A percentile compares a stretch with the other conserved stretches of the same genome.
phyloP scores from a whole-genome alignment of 2,329 filamentous ascomycete genomes.

The Penicillium sp. region DNA sequence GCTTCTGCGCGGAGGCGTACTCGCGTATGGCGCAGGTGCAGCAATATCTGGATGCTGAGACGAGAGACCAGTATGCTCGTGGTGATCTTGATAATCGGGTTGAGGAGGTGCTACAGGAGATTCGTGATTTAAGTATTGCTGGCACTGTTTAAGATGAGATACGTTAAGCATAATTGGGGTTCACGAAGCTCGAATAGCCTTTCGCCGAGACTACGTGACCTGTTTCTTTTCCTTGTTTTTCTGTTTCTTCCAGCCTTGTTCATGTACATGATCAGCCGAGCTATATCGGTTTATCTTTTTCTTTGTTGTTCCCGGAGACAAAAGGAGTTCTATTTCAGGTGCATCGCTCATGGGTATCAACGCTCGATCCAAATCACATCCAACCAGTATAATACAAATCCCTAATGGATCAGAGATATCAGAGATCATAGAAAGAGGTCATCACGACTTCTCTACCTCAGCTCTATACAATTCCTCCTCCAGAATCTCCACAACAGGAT shows the following conservation, averaged over 20 bases:
- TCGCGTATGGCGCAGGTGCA: slow-evolving; percentile 98
- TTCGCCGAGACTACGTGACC: neutral
- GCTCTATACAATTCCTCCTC: slow-evolving; percentile 46
- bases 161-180: neutral
- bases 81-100: slow-evolving; percentile 89
- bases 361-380: slow-evolving; percentile 4
- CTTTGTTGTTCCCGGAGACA: neutral
- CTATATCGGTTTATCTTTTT: neutral
- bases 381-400: slow-evolving; percentile 1
- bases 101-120: slow-evolving; percentile 95
- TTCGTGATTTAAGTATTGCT: slow-evolving; percentile 90
- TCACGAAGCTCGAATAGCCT: neutral
- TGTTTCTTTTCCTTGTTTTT: slow-evolving; percentile 1
- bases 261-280: slow-evolving; percentile 12
- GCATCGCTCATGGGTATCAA: slow-evolving; percentile 5
- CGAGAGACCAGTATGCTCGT: slow-evolving; percentile 91
- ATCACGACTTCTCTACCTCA: slow-evolving; percentile 12
- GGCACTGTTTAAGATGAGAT: slow-evolving; percentile 57
- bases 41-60: slow-evolving; percentile 95
- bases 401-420: neutral
- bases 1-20: slow-evolving; percentile 98
- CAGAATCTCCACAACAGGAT: slow-evolving; percentile 54
- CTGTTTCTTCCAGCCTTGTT: slow-evolving; percentile 8
- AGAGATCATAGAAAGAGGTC: slow-evolving; percentile 6
- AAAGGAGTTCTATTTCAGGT: neutral